These are phyloP conservation scores for Saururus chinensis DNA, from an alignment of 164 flowering plant genomes.

Conservation along the genomic window DNA sequence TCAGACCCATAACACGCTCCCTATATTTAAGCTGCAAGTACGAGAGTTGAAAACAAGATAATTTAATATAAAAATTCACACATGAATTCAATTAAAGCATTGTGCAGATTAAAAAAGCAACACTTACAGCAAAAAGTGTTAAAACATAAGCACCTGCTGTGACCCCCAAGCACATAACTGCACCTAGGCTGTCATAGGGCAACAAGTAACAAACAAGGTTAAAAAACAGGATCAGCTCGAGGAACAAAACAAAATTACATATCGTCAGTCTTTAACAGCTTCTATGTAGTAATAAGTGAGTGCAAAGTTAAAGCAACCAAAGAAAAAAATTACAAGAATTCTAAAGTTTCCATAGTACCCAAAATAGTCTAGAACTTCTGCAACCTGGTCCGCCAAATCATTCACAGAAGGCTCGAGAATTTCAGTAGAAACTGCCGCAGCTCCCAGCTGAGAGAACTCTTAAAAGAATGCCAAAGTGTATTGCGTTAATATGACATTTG, in stretches of 20 bases:
- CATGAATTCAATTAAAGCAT: not conserved
- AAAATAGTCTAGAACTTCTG: conserved; percentile 65
- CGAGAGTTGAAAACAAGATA: not conserved
- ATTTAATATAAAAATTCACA: conserved; percentile 1
- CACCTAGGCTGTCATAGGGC: conserved; percentile 31
- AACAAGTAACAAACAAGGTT: not conserved
- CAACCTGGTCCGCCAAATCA: conserved; percentile 62
- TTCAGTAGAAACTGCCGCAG: conserved; percentile 36
- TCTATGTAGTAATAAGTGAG: not conserved
- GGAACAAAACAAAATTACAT: not conserved
- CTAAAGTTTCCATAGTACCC: conserved; percentile 28
- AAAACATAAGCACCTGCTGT: conserved; percentile 66
- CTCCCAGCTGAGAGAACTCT: conserved; percentile 62
- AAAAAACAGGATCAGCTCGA: not conserved
- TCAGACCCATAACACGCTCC: conserved; percentile 58
- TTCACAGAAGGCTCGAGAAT: conserved; percentile 40
- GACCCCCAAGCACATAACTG: conserved; percentile 68
- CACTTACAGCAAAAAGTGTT: conserved; percentile 50
- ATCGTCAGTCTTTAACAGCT: not conserved
- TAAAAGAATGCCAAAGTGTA: conserved; percentile 17
- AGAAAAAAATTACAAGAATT: not conserved
- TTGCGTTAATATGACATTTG: conserved; percentile 7
- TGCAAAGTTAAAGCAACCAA: not conserved
- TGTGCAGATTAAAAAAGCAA: no score
- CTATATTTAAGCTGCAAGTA: conserved; percentile 48